phyloP scores from a whole-genome alignment of 2,329 filamentous ascomycete species.

The Madurella fahalii region DNA sequence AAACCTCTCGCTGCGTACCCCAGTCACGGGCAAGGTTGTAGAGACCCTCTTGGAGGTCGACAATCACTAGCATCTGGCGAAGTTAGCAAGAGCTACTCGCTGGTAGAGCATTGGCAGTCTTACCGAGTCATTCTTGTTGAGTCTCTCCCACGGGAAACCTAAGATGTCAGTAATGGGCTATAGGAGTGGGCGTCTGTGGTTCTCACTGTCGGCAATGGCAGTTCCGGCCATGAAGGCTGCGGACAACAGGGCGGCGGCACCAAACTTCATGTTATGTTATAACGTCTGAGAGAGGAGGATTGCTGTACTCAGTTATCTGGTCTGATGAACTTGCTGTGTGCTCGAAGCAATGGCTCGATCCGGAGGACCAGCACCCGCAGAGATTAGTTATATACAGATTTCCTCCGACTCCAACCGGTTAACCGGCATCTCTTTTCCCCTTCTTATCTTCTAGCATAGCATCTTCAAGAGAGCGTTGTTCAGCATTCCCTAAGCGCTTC shows the following conservation, averaged over 20 bases:
- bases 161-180: not conserved
- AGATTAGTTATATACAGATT: not conserved
- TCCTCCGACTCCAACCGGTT: not conserved
- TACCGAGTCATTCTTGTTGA: slow-evolving; percentile 32
- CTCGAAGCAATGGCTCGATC: not conserved
- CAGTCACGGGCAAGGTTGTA: slow-evolving; percentile 62
- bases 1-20: slow-evolving; percentile 8
- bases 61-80: slow-evolving; percentile 49
- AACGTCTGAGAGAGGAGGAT: not conserved
- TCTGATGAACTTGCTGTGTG: too few species aligned
- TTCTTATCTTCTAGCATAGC: not conserved
- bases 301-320: not conserved
- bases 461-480: not conserved
- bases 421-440: not conserved
- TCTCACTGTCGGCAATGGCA: slow-evolving; percentile 21
- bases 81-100: not conserved
- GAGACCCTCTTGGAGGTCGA: slow-evolving; percentile 59
- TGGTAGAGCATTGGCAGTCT: not conserved
- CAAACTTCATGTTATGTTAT: slow-evolving; percentile 22
- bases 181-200: not conserved
- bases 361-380: not conserved
- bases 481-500: slow-evolving; percentile 8
- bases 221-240: slow-evolving; percentile 18
- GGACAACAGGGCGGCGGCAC: slow-evolving; percentile 11
- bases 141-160: slow-evolving; percentile 27